These are phyloP conservation scores for Suillus discolor DNA, from an alignment of 768 basidiomycete species.

Conservation along the genomic window DNA sequence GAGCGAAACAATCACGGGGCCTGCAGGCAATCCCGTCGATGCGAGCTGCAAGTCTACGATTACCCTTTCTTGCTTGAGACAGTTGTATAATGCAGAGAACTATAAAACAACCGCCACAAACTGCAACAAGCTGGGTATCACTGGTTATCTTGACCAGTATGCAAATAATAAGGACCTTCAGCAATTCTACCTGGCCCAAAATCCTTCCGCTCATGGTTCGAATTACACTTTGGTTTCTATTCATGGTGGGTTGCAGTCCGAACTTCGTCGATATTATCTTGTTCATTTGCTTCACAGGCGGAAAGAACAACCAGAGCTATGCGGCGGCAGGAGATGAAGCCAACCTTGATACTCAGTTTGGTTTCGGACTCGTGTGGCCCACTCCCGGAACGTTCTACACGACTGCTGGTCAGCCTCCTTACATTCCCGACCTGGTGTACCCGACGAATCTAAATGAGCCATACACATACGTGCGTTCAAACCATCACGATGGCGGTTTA, in stretches of 20 bases:
- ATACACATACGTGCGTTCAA: conserved; percentile 40
- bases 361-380: conserved; percentile 64
- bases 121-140: conserved; percentile 56
- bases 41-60: conserved; percentile 51
- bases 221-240: conserved; percentile 57
- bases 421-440: conserved; percentile 46
- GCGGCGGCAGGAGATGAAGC: conserved; percentile 58
- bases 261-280: not conserved
- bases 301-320: conserved; percentile 59
- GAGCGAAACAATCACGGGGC: conserved; percentile 25
- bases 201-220: conserved; percentile 49
- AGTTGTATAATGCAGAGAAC: conserved; percentile 55
- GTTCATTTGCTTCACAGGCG: conserved; percentile 43
- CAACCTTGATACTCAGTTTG: conserved; percentile 68
- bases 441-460: conserved; percentile 52
- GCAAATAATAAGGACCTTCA: conserved; percentile 55
- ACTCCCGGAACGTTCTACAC: conserved; percentile 62
- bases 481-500: not conserved
- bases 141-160: conserved; percentile 55
- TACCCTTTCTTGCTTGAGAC: conserved; percentile 54
- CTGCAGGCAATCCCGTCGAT: conserved; percentile 43
- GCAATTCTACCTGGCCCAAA: conserved; percentile 50
- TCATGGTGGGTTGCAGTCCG: conserved; percentile 43
- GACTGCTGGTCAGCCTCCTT: conserved; percentile 64
- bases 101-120: conserved; percentile 44